Conservation (phyloP, 371 early-diverging fungal species). For the Blastocladiella emersonii region DNA sequence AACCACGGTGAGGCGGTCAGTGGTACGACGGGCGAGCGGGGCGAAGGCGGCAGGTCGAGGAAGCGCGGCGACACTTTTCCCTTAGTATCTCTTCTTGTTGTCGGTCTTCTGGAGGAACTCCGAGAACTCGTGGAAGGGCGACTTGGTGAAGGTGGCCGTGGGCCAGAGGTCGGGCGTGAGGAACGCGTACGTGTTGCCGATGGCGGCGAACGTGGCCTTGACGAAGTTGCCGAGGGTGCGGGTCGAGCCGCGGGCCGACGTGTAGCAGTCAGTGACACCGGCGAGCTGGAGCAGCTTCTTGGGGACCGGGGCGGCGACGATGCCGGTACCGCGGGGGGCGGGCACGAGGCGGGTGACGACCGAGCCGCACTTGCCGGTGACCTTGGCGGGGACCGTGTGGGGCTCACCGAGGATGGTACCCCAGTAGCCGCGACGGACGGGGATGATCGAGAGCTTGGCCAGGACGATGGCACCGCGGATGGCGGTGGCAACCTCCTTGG, state of each 20-base stretch:
- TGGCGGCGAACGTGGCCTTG: slow-evolving; percentile 97
- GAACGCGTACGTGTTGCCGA: slow-evolving; percentile 95
- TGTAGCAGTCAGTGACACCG: slow-evolving; percentile 98
- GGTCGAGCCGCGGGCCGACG: slow-evolving; percentile 84
- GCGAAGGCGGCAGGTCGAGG: too few relatives aligned
- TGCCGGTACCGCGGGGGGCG: slow-evolving; percentile 98
- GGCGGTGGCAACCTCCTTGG: slow-evolving; percentile 98
- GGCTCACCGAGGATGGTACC: slow-evolving; percentile 91
- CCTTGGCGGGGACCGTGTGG: slow-evolving; percentile 98
- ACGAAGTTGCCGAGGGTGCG: slow-evolving; percentile 95
- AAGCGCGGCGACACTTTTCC: too few relatives aligned
- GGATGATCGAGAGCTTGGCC: slow-evolving; percentile 96
- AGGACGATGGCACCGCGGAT: slow-evolving; percentile 97
- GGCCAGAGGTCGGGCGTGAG: slow-evolving; percentile 95
- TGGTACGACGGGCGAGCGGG: too few relatives aligned
- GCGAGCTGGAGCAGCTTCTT: slow-evolving; percentile 97
- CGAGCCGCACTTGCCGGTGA: slow-evolving; percentile 99
- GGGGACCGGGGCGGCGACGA: slow-evolving; percentile 93
- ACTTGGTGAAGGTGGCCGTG: slow-evolving; percentile 71
- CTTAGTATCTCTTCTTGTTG: slow-evolving; percentile 13
- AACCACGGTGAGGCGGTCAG: too few relatives aligned
- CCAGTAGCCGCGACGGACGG: slow-evolving; percentile 99
- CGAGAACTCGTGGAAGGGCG: slow-evolving; percentile 86
- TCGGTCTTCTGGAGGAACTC: slow-evolving; percentile 67
- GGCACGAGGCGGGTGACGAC: slow-evolving; percentile 88